Evolutionary conservation across 2,329 filamentous ascomycete genomes (phyloP), one percentile per base, ranked within the genome.

Genomic region (Ceratocystis albifundus): DNA sequence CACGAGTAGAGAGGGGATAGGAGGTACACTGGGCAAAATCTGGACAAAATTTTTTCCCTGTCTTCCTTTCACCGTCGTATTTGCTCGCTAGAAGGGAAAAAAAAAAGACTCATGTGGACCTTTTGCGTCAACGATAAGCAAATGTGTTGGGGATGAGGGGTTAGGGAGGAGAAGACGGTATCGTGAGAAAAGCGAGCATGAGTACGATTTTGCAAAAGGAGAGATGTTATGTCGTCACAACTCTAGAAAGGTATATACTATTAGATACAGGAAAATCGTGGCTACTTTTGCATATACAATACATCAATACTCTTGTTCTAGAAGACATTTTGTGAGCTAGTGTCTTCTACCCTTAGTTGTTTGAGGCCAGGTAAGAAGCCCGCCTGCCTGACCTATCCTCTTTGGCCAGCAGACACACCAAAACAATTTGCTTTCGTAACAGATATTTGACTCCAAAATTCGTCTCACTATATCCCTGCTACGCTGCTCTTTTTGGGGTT

Each of bases 101-200:
- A 64, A 64, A 64, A 64, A 64, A 36, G 62, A 53, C 45, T 48
- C 62, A 64, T n/a, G 25, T 30, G 25, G 28, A 53, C n/a, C 55
- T 59, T n/a, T 28, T 59, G 55, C 28, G 32, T 59, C n/a, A 59
- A 30, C 20, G 55, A 59, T 59, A 59, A 59, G 55, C 30, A 59
- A 59, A 32, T 15, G 12, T 22, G 10, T 30, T 57, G 55, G 36
- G 28, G 28, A 17, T 15, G n/a, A 59, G 55, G 25, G 15, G 12
- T 36, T 8, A 30, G 30, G 15, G 17, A 30, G 15, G 22, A 20
- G 55, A 1, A 2, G 55, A 59, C 17, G 55, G 55, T 3, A 59
- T 59, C 55, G 55, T 22, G 20, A 28, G 48, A 25, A 2, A 10
- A 36, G 25, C 15, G 17, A 6, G 53, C 6, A 3, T 30, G 32